Evolutionary conservation across 345 rosid genomes (phyloP).

Genomic region (Microthlaspi erraticum): DNA sequence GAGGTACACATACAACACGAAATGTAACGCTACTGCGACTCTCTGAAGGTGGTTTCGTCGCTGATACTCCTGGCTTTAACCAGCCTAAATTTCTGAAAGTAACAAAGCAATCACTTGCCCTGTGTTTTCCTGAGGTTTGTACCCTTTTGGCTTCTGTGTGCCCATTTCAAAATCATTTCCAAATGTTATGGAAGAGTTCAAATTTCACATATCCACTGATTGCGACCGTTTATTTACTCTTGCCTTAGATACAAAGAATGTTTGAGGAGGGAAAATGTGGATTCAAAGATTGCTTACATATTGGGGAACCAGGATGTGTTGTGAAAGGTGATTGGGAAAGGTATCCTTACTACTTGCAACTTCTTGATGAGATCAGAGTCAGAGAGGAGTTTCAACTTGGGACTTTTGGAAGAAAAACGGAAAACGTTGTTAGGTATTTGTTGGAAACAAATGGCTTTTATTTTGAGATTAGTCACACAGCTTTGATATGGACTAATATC

Average conservation of each 20-base stretch:
- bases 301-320: constrained; percentile 86
- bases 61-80: constrained; percentile 97
- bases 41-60: constrained; percentile 78
- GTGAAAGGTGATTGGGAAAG: constrained; percentile 89
- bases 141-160: not conserved
- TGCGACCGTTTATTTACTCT: not conserved
- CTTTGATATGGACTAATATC: not conserved
- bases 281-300: constrained; percentile 83
- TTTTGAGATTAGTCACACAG: not conserved
- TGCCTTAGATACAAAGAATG: constrained; percentile 56
- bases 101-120: constrained; percentile 83
- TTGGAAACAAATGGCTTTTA: not conserved
- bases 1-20: constrained; percentile 93
- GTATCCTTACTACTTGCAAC: constrained; percentile 75
- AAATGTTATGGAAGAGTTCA: not conserved
- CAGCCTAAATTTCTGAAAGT: constrained; percentile 92
- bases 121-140: constrained; percentile 87
- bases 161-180: constrained; percentile 3
- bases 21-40: constrained; percentile 82
- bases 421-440: constrained; percentile 77
- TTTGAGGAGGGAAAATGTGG: constrained; percentile 63
- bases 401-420: constrained; percentile 90
- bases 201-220: not conserved
- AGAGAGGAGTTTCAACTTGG: constrained; percentile 87
- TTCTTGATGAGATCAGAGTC: constrained; percentile 85